These are phyloP conservation scores for Aspergillus cavernicola DNA, from an alignment of 495 filamentous ascomycete species.

Conservation along the genomic window DNA sequence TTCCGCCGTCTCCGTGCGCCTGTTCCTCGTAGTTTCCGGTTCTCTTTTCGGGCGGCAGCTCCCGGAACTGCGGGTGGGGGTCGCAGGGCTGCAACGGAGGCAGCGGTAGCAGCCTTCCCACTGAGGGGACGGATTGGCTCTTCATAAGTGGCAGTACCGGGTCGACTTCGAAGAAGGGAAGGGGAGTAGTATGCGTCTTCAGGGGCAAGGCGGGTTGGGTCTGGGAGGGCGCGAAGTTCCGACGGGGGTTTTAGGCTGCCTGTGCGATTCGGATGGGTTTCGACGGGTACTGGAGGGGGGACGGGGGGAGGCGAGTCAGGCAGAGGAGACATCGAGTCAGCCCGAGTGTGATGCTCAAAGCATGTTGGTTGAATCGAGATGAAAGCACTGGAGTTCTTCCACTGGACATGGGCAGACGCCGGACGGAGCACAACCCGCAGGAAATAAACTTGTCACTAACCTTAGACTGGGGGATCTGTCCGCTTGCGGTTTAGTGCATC, in stretches of 20 bases:
- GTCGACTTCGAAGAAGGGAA: constrained; percentile 53
- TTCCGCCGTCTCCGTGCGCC: constrained; percentile 62
- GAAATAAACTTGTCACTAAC: background rate
- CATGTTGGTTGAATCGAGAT: constrained; percentile 23
- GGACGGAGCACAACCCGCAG: background rate
- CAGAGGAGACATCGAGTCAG: constrained; percentile 41
- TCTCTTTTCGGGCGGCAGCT: constrained; percentile 27
- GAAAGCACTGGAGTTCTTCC: background rate
- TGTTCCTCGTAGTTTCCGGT: constrained; percentile 48
- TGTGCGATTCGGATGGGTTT: constrained; percentile 42
- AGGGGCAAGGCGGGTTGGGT: constrained; percentile 65
- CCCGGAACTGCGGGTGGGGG: constrained; percentile 34
- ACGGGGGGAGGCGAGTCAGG: constrained; percentile 31
- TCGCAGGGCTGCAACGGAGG: constrained; percentile 35
- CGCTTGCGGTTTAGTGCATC: constrained; percentile 9
- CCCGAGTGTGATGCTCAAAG: constrained; percentile 24
- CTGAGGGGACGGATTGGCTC: constrained; percentile 33
- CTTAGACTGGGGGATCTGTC: background rate
- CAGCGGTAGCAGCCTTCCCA: constrained; percentile 26
- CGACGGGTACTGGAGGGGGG: constrained; percentile 42
- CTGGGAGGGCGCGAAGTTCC: constrained; percentile 47
- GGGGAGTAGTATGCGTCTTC: constrained; percentile 75
- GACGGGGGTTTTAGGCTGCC: constrained; percentile 35
- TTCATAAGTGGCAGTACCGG: constrained; percentile 38
- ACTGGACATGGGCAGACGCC: background rate